These are phyloP conservation scores for Hericium erinaceus DNA, from an alignment of 768 basidiomycete genomes.

Conservation along the genomic window DNA sequence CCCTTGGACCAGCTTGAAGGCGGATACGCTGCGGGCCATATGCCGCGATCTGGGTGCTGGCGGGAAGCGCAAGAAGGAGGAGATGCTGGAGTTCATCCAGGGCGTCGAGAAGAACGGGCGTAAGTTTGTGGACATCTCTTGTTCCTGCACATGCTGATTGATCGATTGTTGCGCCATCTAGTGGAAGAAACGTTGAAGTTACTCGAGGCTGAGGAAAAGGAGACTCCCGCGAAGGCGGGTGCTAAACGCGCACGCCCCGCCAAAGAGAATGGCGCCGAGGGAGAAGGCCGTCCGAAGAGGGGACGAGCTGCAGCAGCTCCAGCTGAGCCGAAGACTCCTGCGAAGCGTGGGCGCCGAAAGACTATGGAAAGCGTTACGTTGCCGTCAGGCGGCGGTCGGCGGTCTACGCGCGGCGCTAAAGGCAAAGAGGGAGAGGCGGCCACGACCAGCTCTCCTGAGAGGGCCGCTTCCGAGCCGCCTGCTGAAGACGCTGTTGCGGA, in stretches of 20 bases:
- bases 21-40: constrained; percentile 18
- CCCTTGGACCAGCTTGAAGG: constrained; percentile 18
- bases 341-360: constrained; percentile 9
- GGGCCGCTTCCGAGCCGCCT: not conserved
- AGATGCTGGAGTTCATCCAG: constrained; percentile 15
- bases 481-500: not conserved
- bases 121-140: constrained; percentile 10
- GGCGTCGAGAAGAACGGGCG: constrained; percentile 16
- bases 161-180: not conserved
- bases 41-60: constrained; percentile 18
- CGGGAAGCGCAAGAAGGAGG: constrained; percentile 10
- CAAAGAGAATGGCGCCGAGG: not conserved
- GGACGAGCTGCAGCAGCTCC: not conserved
- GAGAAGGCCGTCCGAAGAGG: not conserved
- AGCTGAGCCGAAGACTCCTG: not conserved
- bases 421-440: constrained; percentile 4
- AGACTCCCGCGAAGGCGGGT: not conserved
- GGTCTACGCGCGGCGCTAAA: constrained; percentile 3
- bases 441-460: not conserved
- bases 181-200: constrained; percentile 12
- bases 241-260: constrained; percentile 8
- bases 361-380: constrained; percentile 4
- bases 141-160: not conserved
- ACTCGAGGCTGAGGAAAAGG: constrained; percentile 12
- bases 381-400: not conserved